These are phyloP conservation scores for Limtongia smithiae DNA, from an alignment of 805 yeast genomes.

Conservation along the genomic window DNA sequence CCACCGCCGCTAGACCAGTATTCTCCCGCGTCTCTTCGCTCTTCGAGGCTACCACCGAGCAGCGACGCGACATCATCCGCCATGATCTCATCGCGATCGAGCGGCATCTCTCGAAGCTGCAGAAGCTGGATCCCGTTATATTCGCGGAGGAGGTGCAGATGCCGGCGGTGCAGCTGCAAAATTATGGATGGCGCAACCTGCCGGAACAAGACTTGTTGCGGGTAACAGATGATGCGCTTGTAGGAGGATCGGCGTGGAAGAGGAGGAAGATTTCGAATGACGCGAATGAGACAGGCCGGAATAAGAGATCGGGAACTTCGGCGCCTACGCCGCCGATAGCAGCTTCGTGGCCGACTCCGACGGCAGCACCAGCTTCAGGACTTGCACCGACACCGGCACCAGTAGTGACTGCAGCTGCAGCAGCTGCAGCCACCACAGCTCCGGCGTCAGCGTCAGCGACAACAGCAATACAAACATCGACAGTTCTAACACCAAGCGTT, in stretches of 20 bases:
- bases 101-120: not conserved
- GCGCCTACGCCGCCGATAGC: not conserved
- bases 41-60: no score
- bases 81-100: not conserved
- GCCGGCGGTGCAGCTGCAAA: not conserved
- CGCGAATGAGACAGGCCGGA: no score
- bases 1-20: no score
- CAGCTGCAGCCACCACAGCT: not conserved
- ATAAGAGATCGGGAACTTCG: not conserved
- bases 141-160: constrained; percentile 8
- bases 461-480: no score
- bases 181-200: constrained; percentile 2
- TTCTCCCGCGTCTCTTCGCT: no score
- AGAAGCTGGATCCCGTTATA: not conserved
- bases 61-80: no score
- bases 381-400: not conserved
- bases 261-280: no score
- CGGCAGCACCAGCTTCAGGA: not conserved
- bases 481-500: no score
- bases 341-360: not conserved
- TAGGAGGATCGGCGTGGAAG: no score
- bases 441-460: not conserved
- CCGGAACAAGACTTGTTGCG: no score
- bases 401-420: not conserved
- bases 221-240: no score